Evolutionary conservation across 75 land plant species (phyloP).

Genomic region (Larix kaempferi): DNA sequence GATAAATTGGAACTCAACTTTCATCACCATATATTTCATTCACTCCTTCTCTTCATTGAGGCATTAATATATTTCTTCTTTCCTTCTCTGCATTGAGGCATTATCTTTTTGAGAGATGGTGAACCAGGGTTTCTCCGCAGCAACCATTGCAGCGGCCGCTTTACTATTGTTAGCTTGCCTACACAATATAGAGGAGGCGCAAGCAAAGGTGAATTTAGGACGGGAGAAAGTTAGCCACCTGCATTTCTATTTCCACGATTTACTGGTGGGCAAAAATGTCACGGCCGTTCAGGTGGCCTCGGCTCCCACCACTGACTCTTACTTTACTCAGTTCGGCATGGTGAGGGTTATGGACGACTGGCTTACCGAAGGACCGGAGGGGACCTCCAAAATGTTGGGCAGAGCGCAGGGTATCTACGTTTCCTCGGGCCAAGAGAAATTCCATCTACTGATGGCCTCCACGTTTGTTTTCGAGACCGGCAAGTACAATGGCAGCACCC

Average conservation of each 20-base stretch:
- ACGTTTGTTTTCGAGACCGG: slow-evolving; percentile 15
- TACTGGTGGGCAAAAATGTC: not conserved
- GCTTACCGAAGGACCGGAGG: slow-evolving; percentile 25
- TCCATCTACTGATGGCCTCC: slow-evolving; percentile 15
- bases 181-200: too few species aligned
- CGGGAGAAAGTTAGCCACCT: slow-evolving; percentile 13
- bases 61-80: too few species aligned
- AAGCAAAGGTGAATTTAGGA: not conserved
- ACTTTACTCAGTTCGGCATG: slow-evolving; percentile 14
- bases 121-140: too few species aligned
- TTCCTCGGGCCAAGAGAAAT: not conserved
- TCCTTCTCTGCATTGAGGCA: too few species aligned
- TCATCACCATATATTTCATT: too few species aligned
- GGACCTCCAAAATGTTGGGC: slow-evolving; percentile 23
- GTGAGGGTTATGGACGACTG: slow-evolving; percentile 28
- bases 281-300: slow-evolving; percentile 11
- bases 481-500: slow-evolving; percentile 24
- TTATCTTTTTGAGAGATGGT: too few species aligned
- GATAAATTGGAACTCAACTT: too few species aligned
- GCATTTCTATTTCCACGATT: slow-evolving; percentile 28
- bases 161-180: too few species aligned
- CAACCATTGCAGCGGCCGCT: too few species aligned
- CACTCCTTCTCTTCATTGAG: too few species aligned
- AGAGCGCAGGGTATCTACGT: slow-evolving; percentile 36
- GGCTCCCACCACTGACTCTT: not conserved